Percentiles rank a stretch among this genome's conserved stretches.
These are phyloP conservation scores for Orbilia brochopaga DNA, from an alignment of 2,329 filamentous ascomycete species.

Conservation along the genomic window DNA sequence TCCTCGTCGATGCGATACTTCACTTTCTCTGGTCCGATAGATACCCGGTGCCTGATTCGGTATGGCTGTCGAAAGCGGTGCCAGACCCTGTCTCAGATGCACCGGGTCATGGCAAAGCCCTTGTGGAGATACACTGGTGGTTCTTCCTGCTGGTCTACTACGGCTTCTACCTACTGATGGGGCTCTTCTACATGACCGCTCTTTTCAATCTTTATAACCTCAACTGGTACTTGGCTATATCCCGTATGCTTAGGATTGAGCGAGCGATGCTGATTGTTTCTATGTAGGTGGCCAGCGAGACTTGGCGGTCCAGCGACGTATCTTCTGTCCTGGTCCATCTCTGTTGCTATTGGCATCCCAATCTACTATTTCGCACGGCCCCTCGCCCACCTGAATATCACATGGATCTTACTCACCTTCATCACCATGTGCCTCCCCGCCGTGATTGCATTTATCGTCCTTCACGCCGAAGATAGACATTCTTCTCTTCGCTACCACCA, in stretches of 20 bases:
- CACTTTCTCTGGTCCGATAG: constrained; percentile 43
- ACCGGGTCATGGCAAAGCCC: constrained; percentile 69
- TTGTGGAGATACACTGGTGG: constrained; percentile 73
- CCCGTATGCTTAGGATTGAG: neutral
- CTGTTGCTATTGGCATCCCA: constrained; percentile 66
- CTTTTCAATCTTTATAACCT: constrained; percentile 74
- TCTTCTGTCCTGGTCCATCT: constrained; percentile 67
- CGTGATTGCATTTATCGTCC: constrained; percentile 69
- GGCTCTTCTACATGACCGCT: constrained; percentile 73
- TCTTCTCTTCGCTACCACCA: constrained; percentile 64
- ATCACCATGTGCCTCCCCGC: constrained; percentile 73
- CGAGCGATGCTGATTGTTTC: neutral
- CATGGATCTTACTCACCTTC: constrained; percentile 74
- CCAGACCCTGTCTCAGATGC: constrained; percentile 57
- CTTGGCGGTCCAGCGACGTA: constrained; percentile 71
- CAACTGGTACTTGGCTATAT: constrained; percentile 65
- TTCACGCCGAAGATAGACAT: constrained; percentile 70
- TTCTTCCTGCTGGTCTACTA: constrained; percentile 75
- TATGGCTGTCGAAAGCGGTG: constrained; percentile 40
- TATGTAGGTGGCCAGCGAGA: constrained; percentile 65
- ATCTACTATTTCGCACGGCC: constrained; percentile 65
- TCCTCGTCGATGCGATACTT: constrained; percentile 47
- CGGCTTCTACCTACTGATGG: constrained; percentile 71
- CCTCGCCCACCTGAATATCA: constrained; percentile 67
- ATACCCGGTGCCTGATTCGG: constrained; percentile 19